Base-by-base conservation (phyloP, 331 rosid genomes). In the Acacia concinna region DNA sequence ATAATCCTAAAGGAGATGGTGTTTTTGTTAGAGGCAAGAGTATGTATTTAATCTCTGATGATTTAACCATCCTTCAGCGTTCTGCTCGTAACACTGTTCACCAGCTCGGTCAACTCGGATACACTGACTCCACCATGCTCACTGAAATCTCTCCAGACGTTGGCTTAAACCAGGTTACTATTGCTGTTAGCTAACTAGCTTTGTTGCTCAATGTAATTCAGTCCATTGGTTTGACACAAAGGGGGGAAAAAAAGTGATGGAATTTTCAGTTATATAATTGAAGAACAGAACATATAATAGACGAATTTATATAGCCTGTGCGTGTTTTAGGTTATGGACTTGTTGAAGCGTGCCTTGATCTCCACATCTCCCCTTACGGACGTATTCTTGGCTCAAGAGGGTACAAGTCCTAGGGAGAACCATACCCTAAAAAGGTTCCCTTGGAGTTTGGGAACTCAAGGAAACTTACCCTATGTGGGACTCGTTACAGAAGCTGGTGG, bases 21-120 rank as follows among this genome's bases (percentile, higher is more conserved):
- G 59, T 46, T 30, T 71, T 46, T 71, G 75, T 71, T 15, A 71
- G 6, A 1, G 41, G 40, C 3, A 8, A 49, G n/a, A 3, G 18
- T 7, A 71, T 17, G 18, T 72, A 30, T 30, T 51, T 72, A n/a
- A 51, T 72, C 47, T 72, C 20, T 18, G 76, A 72, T 51, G 76
- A 72, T 32, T 18, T 71, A 14, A 28, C 21, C 2, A 20, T 71
- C 2, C 34, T 30, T 18, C 63, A 17, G 1, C 47, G 2, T 23
- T 49, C 62, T 47, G 28, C 63, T 3, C 0, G 20, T 12, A 31
- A 49, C 30, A 47, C 73, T 17, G 6, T 35, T 3, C 78, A 46
- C 18, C 52, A 7, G 1, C 43, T 47, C 4, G 17, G 32, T 15
- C 5, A 11, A 25, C 56, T 15, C 64, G 27, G 78, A 21, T 56